phyloP scores from a whole-genome alignment of 805 yeast species.

The Wickerhamomyces chambardii region DNA sequence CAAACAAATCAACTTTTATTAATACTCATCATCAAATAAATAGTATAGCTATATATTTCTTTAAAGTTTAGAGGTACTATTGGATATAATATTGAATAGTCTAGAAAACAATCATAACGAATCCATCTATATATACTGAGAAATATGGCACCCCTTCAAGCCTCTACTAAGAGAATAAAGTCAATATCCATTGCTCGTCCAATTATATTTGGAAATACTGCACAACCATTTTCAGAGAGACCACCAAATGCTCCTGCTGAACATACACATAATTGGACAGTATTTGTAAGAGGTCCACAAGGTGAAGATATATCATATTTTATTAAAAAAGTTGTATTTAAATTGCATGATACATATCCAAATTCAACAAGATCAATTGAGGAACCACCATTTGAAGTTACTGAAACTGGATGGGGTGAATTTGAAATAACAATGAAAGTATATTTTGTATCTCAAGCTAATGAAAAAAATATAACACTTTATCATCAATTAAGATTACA shows the following conservation, averaged over 20 bases:
- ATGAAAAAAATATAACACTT: constrained; percentile 77
- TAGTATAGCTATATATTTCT: too few species aligned
- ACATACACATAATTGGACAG: constrained; percentile 95
- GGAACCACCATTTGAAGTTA: constrained; percentile 85
- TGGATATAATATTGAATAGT: too few species aligned
- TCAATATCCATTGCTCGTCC: constrained; percentile 71
- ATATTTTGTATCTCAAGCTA: constrained; percentile 78
- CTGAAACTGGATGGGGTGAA: constrained; percentile 99
- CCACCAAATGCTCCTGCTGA: constrained; percentile 67
- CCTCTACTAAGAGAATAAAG: constrained; percentile 23
- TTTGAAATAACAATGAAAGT: constrained; percentile 87
- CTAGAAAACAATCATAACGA: too few species aligned
- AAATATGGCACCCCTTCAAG: neutral
- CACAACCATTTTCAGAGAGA: constrained; percentile 53
- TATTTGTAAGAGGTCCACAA: constrained; percentile 74
- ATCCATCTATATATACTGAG: too few species aligned
- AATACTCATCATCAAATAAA: too few species aligned
- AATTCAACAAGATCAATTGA: constrained; percentile 83
- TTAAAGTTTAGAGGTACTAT: too few species aligned
- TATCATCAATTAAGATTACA: constrained; percentile 89
- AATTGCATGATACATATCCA: constrained; percentile 89
- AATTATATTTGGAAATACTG: constrained; percentile 72
- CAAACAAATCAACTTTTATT: too few species aligned
- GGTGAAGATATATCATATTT: constrained; percentile 74
- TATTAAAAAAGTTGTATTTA: constrained; percentile 87